These are phyloP conservation scores for Cyclotella baltica DNA, from an alignment of 108 stramenopile species.

Conservation along the genomic window DNA sequence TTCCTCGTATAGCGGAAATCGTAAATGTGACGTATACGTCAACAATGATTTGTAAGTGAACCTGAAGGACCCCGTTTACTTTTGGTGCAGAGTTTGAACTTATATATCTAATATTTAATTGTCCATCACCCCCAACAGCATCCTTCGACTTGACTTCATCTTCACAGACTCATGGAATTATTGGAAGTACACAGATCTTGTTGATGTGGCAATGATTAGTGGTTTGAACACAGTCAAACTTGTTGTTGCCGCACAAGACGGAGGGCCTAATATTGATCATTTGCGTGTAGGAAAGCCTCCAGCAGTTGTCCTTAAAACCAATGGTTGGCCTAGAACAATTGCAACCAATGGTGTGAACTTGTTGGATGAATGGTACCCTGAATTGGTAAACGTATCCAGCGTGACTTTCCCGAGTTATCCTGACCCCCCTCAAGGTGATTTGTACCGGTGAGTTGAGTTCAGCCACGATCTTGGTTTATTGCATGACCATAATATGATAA, in stretches of 20 bases:
- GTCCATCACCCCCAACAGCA: not conserved
- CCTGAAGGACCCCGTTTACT: not conserved
- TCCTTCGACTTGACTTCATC: conserved; percentile 28
- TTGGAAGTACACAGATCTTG: conserved; percentile 47
- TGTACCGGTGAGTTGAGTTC: no score
- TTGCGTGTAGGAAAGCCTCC: conserved; percentile 50
- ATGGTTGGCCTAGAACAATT: conserved; percentile 40
- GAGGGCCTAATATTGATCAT: conserved; percentile 55
- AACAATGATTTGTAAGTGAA: conserved; percentile 25
- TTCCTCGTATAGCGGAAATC: conserved; percentile 30
- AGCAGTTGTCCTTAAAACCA: conserved; percentile 44
- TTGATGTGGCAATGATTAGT: conserved; percentile 24
- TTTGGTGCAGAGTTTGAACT: not conserved
- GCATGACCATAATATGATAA: no score
- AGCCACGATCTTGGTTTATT: no score
- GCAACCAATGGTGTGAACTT: conserved; percentile 39
- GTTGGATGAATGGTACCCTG: conserved; percentile 28
- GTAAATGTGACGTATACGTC: conserved; percentile 20
- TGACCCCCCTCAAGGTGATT: conserved; percentile 30
- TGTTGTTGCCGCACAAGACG: conserved; percentile 25
- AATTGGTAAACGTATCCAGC: conserved; percentile 8
- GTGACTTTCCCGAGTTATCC: conserved; percentile 22
- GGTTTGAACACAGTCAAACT: conserved; percentile 49
- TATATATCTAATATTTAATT: not conserved
- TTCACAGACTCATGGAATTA: conserved; percentile 31